Conservation (phyloP, 257 asterid species). For the Solanum sejunctum region DNA sequence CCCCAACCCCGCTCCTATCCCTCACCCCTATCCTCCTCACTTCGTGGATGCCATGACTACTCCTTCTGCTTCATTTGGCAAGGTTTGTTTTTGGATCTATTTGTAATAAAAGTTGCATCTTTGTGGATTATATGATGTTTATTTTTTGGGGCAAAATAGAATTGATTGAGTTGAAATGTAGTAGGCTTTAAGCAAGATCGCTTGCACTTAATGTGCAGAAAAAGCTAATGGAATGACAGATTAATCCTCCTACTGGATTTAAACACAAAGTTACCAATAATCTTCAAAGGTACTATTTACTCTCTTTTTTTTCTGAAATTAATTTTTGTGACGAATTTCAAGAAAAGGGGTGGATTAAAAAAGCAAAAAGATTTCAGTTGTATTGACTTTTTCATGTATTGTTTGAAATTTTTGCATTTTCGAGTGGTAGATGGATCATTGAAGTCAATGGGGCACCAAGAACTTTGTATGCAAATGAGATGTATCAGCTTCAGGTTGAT, state of each 20-base stretch:
- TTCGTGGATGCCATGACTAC: conserved; percentile 4
- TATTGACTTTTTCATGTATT: background rate
- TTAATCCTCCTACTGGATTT: conserved; percentile 84
- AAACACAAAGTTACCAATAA: conserved; percentile 80
- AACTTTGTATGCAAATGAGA: conserved; percentile 32
- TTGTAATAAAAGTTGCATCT: background rate
- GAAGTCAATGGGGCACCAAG: conserved; percentile 40
- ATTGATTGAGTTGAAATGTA: background rate
- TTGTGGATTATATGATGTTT: background rate
- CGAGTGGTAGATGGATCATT: conserved; percentile 26
- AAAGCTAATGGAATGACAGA: conserved; percentile 95
- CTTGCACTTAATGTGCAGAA: conserved; percentile 84
- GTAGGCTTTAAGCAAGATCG: conserved; percentile 93
- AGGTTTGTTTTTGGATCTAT: conserved; percentile 3
- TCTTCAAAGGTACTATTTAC: conserved; percentile 55
- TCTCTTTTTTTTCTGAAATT: background rate
- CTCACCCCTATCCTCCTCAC: background rate
- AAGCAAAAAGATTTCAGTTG: background rate
- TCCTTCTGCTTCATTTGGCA: conserved; percentile 15
- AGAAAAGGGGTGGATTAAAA: background rate
- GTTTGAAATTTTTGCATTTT: background rate
- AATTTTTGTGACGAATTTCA: background rate
- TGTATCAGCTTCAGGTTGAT: conserved; percentile 40
- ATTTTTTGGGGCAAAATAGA: background rate
- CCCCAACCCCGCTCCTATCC: background rate